Evolutionary conservation across 306 rosid genomes (phyloP).

Genomic region (Sicyos edulis): DNA sequence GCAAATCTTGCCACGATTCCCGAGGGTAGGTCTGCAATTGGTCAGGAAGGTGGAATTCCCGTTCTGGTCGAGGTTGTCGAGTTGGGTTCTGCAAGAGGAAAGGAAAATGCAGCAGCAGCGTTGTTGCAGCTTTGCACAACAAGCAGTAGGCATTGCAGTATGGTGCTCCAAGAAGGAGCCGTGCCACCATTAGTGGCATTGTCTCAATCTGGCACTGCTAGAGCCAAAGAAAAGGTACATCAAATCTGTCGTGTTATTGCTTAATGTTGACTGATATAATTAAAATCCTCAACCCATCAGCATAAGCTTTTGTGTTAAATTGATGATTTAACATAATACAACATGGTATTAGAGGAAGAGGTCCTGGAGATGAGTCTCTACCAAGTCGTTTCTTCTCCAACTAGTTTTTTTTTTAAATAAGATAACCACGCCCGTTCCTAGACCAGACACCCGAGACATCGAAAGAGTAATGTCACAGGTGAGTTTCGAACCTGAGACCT

Average conservation of each 20-base stretch:
- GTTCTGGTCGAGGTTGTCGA: conserved; percentile 94
- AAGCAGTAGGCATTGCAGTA: conserved; percentile 49
- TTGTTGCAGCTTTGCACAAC: conserved; percentile 82
- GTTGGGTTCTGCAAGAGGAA: conserved; percentile 94
- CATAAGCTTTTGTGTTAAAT: too few relatives aligned
- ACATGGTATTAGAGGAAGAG: too few relatives aligned
- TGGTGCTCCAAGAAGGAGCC: conserved; percentile 96
- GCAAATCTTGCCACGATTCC: conserved; percentile 93
- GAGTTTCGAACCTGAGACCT: too few relatives aligned
- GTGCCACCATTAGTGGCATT: conserved; percentile 95
- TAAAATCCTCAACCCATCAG: too few relatives aligned
- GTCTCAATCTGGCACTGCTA: conserved; percentile 95
- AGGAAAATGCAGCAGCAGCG: conserved; percentile 98
- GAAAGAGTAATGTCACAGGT: too few relatives aligned
- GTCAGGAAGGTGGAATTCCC: conserved; percentile 81
- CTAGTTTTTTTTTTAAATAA: too few relatives aligned
- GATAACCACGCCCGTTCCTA: too few relatives aligned
- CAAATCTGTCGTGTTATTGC: not conserved
- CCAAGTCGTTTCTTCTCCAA: too few relatives aligned
- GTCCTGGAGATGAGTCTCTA: too few relatives aligned
- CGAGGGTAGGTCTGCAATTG: conserved; percentile 88
- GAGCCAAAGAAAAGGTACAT: conserved; percentile 93
- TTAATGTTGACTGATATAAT: too few relatives aligned
- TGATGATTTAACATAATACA: too few relatives aligned
- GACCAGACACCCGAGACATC: too few relatives aligned